Conservation (phyloP, 495 filamentous ascomycete species). For the Neurospora africana region DNA sequence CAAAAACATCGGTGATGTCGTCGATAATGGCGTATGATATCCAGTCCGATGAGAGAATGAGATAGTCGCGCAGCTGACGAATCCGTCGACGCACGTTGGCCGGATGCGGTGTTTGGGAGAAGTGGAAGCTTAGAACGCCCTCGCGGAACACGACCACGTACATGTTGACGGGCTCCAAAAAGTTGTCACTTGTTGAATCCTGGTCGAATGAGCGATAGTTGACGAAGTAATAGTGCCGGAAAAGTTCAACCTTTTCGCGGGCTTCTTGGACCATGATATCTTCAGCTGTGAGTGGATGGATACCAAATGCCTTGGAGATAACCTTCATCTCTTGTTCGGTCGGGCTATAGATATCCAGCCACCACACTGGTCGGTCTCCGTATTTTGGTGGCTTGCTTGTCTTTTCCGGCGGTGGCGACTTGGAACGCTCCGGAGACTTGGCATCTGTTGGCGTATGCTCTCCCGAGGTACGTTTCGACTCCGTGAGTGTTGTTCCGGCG, state of each 20-base stretch:
- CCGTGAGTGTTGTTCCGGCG: not conserved
- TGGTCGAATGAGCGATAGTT: constrained; percentile 97
- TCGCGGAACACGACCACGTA: constrained; percentile 96
- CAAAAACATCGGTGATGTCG: constrained; percentile 94
- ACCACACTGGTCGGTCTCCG: constrained; percentile 86
- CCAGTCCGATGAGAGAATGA: constrained; percentile 90
- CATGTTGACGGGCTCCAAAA: constrained; percentile 92
- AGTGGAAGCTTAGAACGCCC: constrained; percentile 91
- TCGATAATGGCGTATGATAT: constrained; percentile 97
- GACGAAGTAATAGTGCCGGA: constrained; percentile 94
- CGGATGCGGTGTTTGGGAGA: constrained; percentile 83
- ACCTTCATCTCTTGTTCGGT: constrained; percentile 90
- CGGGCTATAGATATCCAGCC: constrained; percentile 85
- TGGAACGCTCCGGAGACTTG: constrained; percentile 16
- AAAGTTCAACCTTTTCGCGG: constrained; percentile 95
- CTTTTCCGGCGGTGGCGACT: constrained; percentile 18
- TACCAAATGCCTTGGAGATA: constrained; percentile 82
- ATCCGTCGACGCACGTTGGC: constrained; percentile 91
- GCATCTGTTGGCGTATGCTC: constrained; percentile 8
- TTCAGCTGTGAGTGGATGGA: constrained; percentile 88
- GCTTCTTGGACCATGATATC: constrained; percentile 97
- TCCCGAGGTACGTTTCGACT: constrained; percentile 10
- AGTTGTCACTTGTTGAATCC: constrained; percentile 74
- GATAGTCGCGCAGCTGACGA: constrained; percentile 86
- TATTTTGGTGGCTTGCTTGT: constrained; percentile 50